Conservation (phyloP, 441 rosid genomes). For the Capsella rubella region DNA sequence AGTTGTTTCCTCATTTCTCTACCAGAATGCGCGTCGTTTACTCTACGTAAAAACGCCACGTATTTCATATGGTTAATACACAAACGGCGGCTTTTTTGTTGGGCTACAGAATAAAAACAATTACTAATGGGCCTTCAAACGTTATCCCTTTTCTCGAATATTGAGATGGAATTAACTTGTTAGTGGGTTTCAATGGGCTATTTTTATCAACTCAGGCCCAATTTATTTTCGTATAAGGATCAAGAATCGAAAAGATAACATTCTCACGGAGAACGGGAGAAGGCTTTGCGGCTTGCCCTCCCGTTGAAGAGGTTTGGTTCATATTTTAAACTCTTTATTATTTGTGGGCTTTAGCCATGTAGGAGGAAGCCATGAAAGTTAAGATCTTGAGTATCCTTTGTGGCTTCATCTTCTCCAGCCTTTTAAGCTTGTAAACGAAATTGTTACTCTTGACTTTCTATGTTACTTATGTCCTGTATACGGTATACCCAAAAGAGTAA, state of each 20-base stretch:
- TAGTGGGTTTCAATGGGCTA: not conserved
- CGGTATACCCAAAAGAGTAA: constrained; percentile 37
- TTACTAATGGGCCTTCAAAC: constrained; percentile 18
- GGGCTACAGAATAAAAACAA: not conserved
- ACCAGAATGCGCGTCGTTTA: constrained; percentile 27
- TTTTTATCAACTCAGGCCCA: not conserved
- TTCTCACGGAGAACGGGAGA: no score
- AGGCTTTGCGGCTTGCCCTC: no score
- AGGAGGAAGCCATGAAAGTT: constrained; percentile 69
- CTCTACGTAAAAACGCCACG: no score
- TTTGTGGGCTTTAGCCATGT: constrained; percentile 22
- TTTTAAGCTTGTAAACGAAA: not conserved
- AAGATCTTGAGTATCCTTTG: constrained; percentile 80
- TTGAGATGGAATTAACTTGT: not conserved
- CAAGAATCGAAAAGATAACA: no score
- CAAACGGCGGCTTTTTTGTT: not conserved
- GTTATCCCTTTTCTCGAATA: not conserved
- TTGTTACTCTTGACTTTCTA: constrained; percentile 35
- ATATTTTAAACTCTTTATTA: no score
- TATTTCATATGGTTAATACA: no score
- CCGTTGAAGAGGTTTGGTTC: no score
- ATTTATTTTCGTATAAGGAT: not conserved
- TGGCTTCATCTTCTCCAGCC: constrained; percentile 12
- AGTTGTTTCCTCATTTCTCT: constrained; percentile 30
- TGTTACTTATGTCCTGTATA: constrained; percentile 25